Evolutionary conservation across 2,329 filamentous ascomycete genomes (phyloP).

Genomic region (Apiospora arundinis): DNA sequence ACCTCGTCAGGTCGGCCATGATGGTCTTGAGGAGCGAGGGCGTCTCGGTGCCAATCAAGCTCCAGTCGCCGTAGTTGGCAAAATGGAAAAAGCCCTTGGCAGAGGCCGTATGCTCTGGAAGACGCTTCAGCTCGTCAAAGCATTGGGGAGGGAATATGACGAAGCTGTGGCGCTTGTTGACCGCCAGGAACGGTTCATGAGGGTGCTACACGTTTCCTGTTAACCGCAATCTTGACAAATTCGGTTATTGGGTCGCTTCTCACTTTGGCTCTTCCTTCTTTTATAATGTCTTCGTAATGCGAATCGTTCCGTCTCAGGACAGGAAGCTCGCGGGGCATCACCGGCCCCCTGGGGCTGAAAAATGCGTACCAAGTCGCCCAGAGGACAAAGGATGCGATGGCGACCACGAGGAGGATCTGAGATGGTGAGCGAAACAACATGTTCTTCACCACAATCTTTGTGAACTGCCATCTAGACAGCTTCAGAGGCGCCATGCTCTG

Average conservation of each 20-base stretch:
- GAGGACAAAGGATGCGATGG: neutral
- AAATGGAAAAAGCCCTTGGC: neutral
- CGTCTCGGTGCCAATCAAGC: neutral
- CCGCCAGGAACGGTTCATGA: neutral
- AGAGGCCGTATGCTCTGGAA: neutral
- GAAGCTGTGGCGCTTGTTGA: neutral
- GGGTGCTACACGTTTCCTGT: neutral
- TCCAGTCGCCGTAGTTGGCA: neutral
- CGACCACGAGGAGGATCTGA: neutral
- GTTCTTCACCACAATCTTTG: neutral
- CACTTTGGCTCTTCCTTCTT: neutral
- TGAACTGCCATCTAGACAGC: conserved; percentile 16
- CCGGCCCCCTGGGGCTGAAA: neutral
- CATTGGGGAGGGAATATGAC: neutral
- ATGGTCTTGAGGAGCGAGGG: neutral
- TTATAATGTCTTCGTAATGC: neutral
- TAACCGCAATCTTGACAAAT: neutral
- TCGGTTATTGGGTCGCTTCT: neutral
- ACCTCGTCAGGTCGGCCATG: neutral
- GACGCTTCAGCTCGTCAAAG: neutral
- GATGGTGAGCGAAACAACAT: neutral
- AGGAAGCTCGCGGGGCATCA: neutral
- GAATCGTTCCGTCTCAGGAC: neutral
- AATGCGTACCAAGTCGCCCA: neutral
- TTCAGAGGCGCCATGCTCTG: conserved; percentile 2